Evolutionary conservation across 208 protist species (phyloP).

Genomic region (Leishmania turanica): DNA sequence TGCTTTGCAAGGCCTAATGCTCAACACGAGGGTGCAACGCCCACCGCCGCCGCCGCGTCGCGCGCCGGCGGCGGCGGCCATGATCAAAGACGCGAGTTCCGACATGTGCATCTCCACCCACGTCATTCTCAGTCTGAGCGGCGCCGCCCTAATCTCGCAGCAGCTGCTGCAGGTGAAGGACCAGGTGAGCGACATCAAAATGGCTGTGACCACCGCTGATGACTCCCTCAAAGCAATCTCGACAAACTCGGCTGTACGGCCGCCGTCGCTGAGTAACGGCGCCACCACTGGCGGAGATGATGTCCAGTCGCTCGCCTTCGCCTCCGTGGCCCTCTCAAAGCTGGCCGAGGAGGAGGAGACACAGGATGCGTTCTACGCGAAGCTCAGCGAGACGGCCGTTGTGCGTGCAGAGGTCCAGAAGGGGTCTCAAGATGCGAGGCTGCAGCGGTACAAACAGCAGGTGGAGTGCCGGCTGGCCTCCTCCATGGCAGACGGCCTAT

Average conservation of each 20-base stretch:
- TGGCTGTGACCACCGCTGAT: conserved; percentile 15
- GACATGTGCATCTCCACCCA: background rate
- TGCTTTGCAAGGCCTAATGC: background rate
- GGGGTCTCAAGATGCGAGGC: conserved; percentile 6
- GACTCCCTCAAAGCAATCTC: conserved; percentile 11
- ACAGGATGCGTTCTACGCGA: conserved; percentile 25
- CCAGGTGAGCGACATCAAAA: conserved; percentile 22
- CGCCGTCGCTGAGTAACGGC: background rate
- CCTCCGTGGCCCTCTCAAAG: conserved; percentile 8
- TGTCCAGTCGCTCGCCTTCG: conserved; percentile 24
- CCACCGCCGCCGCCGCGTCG: conserved; percentile 28
- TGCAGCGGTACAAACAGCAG: conserved; percentile 19
- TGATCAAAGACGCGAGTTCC: background rate
- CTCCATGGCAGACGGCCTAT: background rate
- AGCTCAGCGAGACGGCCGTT: conserved; percentile 12
- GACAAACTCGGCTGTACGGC: conserved; percentile 5
- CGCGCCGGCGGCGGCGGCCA: conserved; percentile 6
- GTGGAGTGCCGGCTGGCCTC: conserved; percentile 20
- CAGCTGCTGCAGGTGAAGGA: conserved; percentile 23
- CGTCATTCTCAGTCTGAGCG: conserved; percentile 5
- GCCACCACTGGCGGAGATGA: conserved; percentile 13
- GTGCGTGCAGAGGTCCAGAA: conserved; percentile 28
- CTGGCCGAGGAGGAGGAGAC: conserved; percentile 14
- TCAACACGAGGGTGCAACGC: background rate
- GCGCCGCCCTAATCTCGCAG: conserved; percentile 21